Base-by-base conservation (phyloP, 352 stramenopile species). In the Blastocystis sp. region DNA sequence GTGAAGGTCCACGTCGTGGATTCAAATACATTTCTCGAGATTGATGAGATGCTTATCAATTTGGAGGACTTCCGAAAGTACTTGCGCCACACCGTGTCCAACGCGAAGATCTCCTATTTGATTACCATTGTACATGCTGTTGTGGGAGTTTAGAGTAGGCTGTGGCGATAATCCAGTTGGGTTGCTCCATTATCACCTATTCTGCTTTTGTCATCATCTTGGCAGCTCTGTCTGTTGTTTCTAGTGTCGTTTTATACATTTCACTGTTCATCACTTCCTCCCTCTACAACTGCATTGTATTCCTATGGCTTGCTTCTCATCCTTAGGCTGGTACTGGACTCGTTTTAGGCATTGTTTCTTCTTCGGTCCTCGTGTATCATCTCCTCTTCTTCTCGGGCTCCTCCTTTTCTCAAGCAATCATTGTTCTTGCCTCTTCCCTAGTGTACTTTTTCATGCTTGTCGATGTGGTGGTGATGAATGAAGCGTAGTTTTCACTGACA, bases 361-460 rank as follows among this genome's bases (percentile, higher is more conserved):
- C 54, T 2, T 65, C 48, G 10, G 42, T 60, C 14, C 21, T 43
- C 7, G 19, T 81, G 4, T 45, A n/a, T 14, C 11, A 54, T 21
- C 28, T 45, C 66, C 48, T 81, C 9, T 81, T 64, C 48, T 7
- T 24, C 28, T 14, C 57, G 9, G 24, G 24, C 42, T 63, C 57
- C 24, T 24, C 40, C 1, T 62, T 64, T 79, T 40, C 40, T 79
- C 57, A 34, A 4, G 21, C 61, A 61, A 21, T 34, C 4, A 66
- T 74, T 48, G 34, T 54, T 24, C 45, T 38, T 54, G 19, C 66
- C 28, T 65, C 21, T 45, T 64, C 71, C 42, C 54, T 81, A 19
- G 38, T 81, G 34, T 81, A 24, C 28, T 81, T 81, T 71, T 48
- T 71, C 59, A 42, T 64, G 17, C 52, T 81, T 11, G 40, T 81